Evolutionary conservation across 768 basidiomycete genomes (phyloP), one percentile per base, ranked within the genome.

Genomic region (Lentinula sp.): DNA sequence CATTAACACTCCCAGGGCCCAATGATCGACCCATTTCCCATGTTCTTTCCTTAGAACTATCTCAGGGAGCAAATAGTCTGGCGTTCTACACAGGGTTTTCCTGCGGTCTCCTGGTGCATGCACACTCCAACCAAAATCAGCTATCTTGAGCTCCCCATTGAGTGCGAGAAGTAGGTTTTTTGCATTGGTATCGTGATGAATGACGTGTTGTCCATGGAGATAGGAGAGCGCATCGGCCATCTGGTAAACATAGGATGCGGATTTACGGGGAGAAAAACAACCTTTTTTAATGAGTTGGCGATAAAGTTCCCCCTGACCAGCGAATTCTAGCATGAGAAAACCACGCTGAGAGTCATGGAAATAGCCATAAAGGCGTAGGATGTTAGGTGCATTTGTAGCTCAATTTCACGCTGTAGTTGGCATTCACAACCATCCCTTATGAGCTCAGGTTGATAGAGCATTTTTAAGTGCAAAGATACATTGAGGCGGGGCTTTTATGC

Each of bases 401-500:
- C 97, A 67, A 99, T 98, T 73, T 99, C 97, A 55, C 97, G 84
- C 41, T 96, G 85, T 61, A 95, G 92, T 73, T 99, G 97, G 70
- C 96, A 98, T 78, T 98, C 96, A 50, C 97, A 95, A 65, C 86
- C 85, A 64, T 87, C 87, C 66, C 90, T 82, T 48, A 98, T 85
- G 69, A 99, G 90, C 74, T 99, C 95, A 56, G 90, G 88, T 77
- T 98, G 98, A 82, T 95, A 95, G 58, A 98, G 81, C 64, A 92
- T 95, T 76, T 98, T 98, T 98, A 74, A 98, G 85, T n/a, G 96
- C 96, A 67, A 98, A 85, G 70, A 98, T 96, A 77, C 91, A 98
- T 62, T 87, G 84, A 0, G 95, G 93, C 61, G 87, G 83, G 62
- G 78, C 72, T 72, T 95, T 96, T n/a, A 96, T 98, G 54, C 95